Evolutionary conservation across 179 eudicot genomes (phyloP), one percentile per base, ranked within the genome.

Genomic region (Silene coronaria): DNA sequence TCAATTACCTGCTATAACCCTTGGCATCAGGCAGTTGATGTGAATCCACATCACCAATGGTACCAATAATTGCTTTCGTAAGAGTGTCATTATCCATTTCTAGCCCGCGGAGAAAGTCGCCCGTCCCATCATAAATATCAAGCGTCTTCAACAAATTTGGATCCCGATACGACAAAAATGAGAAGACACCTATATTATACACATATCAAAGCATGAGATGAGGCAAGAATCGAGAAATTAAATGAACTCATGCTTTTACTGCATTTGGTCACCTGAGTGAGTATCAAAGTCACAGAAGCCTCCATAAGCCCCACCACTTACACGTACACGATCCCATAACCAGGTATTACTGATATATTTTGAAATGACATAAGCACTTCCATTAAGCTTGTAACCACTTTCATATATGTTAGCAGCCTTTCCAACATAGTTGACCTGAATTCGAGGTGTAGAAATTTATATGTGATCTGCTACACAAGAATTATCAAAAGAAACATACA

Each of bases 261-360:
- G 60, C 4, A 67, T 34, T 16, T 19, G 53, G 45, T 78, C 81
- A 92, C 98, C 98, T 79, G 99, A 95, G 68, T 92, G 97, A 46
- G 97, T 79, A 87, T 95, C 99, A 75, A 95, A 95, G 78, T 91
- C 87, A 71, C 99, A 92, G 74, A 92, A 95, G 73, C 99, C 99
- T 64, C 99, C 99, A 85, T 95, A 95, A 83, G 99, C 99, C 76
- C 99, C 99, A 66, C 99, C 99, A 83, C 99, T 95, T 60, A 95
- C 97, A 67, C 99, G 90, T 63, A 95, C 99, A 78, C 97, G 97
- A 66, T 95, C 99, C 99, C 99, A 95, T 86, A 95, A 81, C 99
- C 99, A 95, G 24, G 96, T 89, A 78, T 95, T 95, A 75, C 97
- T 86, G 48, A 95, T 86, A 80, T 88, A 81, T 77, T 86, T 89